Evolutionary conservation across 2,329 filamentous ascomycete genomes (phyloP).

Genomic region (Drechslerella dactyloides): DNA sequence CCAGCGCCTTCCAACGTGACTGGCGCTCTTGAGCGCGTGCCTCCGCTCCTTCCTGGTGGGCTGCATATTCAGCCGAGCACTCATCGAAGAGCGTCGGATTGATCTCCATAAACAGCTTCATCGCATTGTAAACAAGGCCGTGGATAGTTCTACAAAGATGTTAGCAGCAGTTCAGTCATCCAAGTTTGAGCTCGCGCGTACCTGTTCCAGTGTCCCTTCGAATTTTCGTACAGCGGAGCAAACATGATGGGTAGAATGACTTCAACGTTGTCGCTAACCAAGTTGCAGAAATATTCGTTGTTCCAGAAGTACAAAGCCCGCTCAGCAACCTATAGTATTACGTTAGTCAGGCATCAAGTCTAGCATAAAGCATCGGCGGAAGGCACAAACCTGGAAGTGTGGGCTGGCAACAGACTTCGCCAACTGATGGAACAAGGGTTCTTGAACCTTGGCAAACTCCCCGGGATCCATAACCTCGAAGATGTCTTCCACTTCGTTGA

Average conservation of each 20-base stretch:
- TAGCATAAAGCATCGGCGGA: constrained; percentile 52
- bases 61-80: constrained; percentile 96
- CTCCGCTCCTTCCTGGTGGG: constrained; percentile 91
- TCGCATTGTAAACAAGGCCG: constrained; percentile 99
- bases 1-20: constrained; percentile 85
- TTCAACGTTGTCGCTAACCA: constrained; percentile 98
- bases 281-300: constrained; percentile 99
- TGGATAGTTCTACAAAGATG: constrained; percentile 80
- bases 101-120: constrained; percentile 99
- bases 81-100: constrained; percentile 98
- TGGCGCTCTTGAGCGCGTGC: constrained; percentile 80
- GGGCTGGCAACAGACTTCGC: constrained; percentile 98
- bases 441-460: constrained; percentile 98
- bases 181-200: constrained; percentile 59
- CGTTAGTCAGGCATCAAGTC: neutral
- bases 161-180: constrained; percentile 56
- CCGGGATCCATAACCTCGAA: constrained; percentile 99
- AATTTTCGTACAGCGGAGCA: constrained; percentile 96
- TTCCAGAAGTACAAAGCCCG: constrained; percentile 99
- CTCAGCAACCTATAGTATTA: constrained; percentile 74
- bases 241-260: constrained; percentile 99
- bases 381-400: constrained; percentile 76
- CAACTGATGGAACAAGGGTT: constrained; percentile 94
- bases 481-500: constrained; percentile 98
- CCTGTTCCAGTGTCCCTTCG: constrained; percentile 99